phyloP scores from a whole-genome alignment of 2,329 filamentous ascomycete species.

The Dactylellina drechsleri region DNA sequence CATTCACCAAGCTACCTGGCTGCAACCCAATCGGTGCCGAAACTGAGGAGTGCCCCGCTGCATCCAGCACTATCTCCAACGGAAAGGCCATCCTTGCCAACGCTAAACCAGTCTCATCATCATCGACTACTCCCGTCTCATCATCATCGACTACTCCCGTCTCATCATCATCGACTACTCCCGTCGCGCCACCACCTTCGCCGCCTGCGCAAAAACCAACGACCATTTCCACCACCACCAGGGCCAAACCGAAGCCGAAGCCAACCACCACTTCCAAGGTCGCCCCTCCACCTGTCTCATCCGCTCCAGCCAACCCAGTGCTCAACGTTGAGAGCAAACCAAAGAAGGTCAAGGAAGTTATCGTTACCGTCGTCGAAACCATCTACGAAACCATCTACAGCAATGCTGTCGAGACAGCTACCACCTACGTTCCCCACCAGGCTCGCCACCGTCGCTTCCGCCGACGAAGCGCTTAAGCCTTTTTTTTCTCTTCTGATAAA shows the following conservation, averaged over 20 bases:
- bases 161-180: slow-evolving; percentile 8
- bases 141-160: slow-evolving; percentile 7
- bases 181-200: slow-evolving; percentile 4
- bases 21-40: slow-evolving; percentile 63
- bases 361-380: slow-evolving; percentile 43
- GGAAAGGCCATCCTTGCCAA: slow-evolving; percentile 26
- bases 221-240: slow-evolving; percentile 38
- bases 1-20: slow-evolving; percentile 65
- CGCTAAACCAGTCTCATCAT: slow-evolving; percentile 3
- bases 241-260: slow-evolving; percentile 13
- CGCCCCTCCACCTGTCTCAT: slow-evolving; percentile 4
- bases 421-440: slow-evolving; percentile 34
- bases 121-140: slow-evolving; percentile 4
- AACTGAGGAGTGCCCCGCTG: slow-evolving; percentile 12
- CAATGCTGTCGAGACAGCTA: slow-evolving; percentile 36
- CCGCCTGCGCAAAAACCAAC: slow-evolving; percentile 32
- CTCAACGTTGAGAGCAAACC: slow-evolving; percentile 31
- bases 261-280: slow-evolving; percentile 10
- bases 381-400: slow-evolving; percentile 40
- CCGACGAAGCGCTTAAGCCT: slow-evolving; percentile 25
- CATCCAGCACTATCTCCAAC: no score
- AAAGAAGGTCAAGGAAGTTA: slow-evolving; percentile 46
- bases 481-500: not conserved
- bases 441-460: slow-evolving; percentile 43
- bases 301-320: slow-evolving; percentile 32